Evolutionary conservation across 257 asterid genomes (phyloP), one percentile per base, ranked within the genome.

Genomic region (Haberlea rhodopensis): DNA sequence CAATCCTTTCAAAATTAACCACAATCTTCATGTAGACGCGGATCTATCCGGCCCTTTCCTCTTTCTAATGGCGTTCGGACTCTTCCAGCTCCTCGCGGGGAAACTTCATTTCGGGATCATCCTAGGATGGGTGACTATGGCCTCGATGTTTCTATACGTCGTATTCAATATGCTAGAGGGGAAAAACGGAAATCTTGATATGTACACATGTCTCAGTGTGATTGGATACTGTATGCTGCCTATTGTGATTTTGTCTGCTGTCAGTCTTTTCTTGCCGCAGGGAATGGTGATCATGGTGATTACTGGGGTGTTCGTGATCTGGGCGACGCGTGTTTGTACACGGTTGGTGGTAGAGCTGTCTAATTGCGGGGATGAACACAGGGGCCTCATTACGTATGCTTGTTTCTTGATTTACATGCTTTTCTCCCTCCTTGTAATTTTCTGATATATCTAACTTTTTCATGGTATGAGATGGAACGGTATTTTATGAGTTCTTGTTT

Each of bases 91-190:
- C 71, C 91, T 91, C 23, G 97, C 95, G 3, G 96, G 97, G 16
- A 91, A 91, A 71, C 68, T 87, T 18, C 95, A 89, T 57, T 91
- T 91, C 23, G 96, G 96, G 28, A 89, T 89, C 25, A 76, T 89
- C 7, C 78, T 86, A 25, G 96, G 96, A 0, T 89, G 96, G 96
- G 95, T 89, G 9, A 85, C 91, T 0, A 81, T 89, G 80, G 85
- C 95, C 1, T 80, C 96, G 10, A 56, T 88, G 83, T 88, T 90
- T 56, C 83, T 91, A 0, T 91, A 91, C 57, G 86, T 79, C 16
- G 82, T 91, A 19, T 91, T 91, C 76, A 91, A 91, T 55, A 87
- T 91, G 96, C 85, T 91, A 16, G 97, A 95, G 5, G 97, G 95
- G 4, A 77, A 78, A 31, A 83, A 86, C 58, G 97, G 97, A 68